Base-by-base conservation (phyloP, 805 yeast genomes). In the Saturnispora mendoncae region DNA sequence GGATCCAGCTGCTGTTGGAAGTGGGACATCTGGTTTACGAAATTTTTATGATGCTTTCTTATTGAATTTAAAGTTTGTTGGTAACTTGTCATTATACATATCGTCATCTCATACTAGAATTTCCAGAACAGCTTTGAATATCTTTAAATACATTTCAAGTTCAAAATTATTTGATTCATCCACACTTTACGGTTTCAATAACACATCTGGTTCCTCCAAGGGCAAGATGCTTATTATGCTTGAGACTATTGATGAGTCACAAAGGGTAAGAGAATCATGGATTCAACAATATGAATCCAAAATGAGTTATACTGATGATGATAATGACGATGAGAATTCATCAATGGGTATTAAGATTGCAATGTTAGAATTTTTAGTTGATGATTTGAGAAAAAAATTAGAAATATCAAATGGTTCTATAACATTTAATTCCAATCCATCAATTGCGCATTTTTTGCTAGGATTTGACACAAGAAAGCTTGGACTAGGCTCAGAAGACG, bases 191-290 rank as follows among this genome's bases (percentile, higher is more conserved):
- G 33, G 45, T 6, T 61, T 24, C n/a, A 21, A n/a, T 17, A 9
- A n/a, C 13, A 15, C 13, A 8, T 19, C 30, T 17, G n/a, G 66
- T 19, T 32, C 35, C 8, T 7, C 25, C 5, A 74, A 68, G 40
- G 79, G 78, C 46, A 74, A 87, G 48, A 61, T 90, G 12, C 58
- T 88, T 36, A 77, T 85, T 0, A 69, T 84, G 29, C 69, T 83
- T 40, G 82, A 80, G 51, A 80, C 87, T 13, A 74, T 83, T 25
- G 84, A 84, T 49, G 96, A 88, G 50, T 76, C 94, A 0, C 64
- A 71, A 2, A 70, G 88, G 48, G 82, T 90, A 29, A 74, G 82
- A 45, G 74, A 73, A 50, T 76, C 86, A 0, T 78, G 87, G 45
- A 76, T 84, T 32, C 72, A 76, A 31, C 94, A 85, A 52, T 51